Percentiles rank a stretch among this genome's conserved stretches.
phyloP scores from a whole-genome alignment of 805 yeast genomes.

The Metschnikowia gelsemii region DNA sequence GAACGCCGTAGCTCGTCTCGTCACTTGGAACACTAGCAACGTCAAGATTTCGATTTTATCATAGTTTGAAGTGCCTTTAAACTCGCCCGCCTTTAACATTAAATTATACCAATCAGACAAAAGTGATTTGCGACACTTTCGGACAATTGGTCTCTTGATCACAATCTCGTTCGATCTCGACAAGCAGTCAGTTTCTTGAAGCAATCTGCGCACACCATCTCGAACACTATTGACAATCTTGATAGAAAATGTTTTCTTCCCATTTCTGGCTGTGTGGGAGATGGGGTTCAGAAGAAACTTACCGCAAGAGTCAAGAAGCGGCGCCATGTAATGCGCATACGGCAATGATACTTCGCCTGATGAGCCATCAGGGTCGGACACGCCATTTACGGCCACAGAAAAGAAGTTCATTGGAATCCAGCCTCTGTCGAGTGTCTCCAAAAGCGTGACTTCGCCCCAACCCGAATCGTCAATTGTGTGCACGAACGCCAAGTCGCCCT shows the following conservation, averaged over 20 bases:
- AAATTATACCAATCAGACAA: conserved; percentile 77
- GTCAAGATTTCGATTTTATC: conserved; percentile 62
- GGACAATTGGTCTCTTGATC: conserved; percentile 56
- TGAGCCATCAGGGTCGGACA: conserved; percentile 23
- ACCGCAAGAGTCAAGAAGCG: conserved; percentile 61
- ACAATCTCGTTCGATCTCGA: conserved; percentile 73
- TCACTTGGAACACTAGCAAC: conserved; percentile 62
- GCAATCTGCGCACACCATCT: conserved; percentile 65
- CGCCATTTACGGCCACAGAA: conserved; percentile 41
- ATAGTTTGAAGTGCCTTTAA: conserved; percentile 58
- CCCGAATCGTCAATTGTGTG: conserved; percentile 79
- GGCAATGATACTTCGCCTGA: conserved; percentile 25
- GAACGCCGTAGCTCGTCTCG: conserved; percentile 62
- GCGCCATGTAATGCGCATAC: conserved; percentile 46
- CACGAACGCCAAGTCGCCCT: conserved; percentile 71
- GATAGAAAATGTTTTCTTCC: conserved; percentile 53
- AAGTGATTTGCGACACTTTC: conserved; percentile 64
- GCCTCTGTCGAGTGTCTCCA: conserved; percentile 63
- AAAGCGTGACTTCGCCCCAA: conserved; percentile 81
- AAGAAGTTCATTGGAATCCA: conserved; percentile 89
- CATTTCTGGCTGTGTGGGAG: conserved; percentile 42
- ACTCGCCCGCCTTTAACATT: conserved; percentile 74
- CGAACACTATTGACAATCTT: conserved; percentile 61
- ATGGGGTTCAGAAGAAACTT: conserved; percentile 64
- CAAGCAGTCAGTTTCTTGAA: conserved; percentile 69